Conservation (phyloP, 768 basidiomycete species). For the Pleurotus salmoneostramineus region DNA sequence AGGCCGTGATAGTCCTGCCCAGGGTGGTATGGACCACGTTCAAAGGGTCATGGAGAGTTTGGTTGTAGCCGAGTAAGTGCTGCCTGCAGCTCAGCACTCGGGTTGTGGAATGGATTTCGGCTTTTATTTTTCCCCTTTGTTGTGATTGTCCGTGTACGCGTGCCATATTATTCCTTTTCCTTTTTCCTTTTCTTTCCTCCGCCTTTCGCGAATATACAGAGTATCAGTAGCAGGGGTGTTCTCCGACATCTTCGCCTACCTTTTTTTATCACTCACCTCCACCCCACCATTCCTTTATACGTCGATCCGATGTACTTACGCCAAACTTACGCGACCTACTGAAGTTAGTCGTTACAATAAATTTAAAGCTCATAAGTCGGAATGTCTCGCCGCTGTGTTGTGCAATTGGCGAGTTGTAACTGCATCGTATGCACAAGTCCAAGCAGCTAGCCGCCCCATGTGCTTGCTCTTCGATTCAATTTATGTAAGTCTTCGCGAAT, state of each 20-base stretch:
- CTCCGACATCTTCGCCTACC: background rate
- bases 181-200: background rate
- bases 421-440: too few species aligned
- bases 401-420: too few species aligned
- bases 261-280: background rate
- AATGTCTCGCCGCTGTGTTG: too few species aligned
- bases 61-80: slow-evolving; percentile 58
- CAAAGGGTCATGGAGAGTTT: slow-evolving; percentile 76
- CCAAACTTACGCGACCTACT: background rate
- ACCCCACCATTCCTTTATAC: slow-evolving; percentile 3
- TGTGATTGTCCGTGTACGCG: background rate
- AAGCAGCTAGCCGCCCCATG: too few species aligned
- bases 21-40: slow-evolving; percentile 54
- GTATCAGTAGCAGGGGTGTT: slow-evolving; percentile 5
- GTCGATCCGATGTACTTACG: background rate
- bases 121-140: slow-evolving; percentile 5
- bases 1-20: slow-evolving; percentile 33
- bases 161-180: background rate
- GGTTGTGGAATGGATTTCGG: background rate
- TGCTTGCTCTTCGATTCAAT: too few species aligned
- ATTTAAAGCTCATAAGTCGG: too few species aligned
- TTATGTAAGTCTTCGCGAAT: too few species aligned
- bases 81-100: background rate
- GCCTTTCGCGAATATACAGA: slow-evolving; percentile 5
- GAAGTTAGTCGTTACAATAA: background rate